phyloP scores from a whole-genome alignment of 2,329 filamentous ascomycete genomes.

The Endocalyx cinctus region DNA sequence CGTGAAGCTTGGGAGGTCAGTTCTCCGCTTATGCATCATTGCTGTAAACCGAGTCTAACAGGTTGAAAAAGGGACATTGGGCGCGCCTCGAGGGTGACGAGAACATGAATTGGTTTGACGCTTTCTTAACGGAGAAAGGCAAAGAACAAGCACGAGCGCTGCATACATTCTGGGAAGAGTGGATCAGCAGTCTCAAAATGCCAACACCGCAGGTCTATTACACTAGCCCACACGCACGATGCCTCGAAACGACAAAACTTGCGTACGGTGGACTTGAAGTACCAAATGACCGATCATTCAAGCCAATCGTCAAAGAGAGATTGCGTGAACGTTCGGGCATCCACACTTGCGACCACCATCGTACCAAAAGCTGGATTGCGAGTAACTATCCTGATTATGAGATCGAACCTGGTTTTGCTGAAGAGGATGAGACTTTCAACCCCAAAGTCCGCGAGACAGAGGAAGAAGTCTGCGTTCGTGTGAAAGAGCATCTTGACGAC shows the following conservation, averaged over 20 bases:
- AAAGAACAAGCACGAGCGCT: slow-evolving; percentile 48
- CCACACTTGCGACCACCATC: slow-evolving; percentile 58
- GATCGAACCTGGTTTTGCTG: slow-evolving; percentile 50
- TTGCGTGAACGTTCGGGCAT: slow-evolving; percentile 55
- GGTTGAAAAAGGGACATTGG: slow-evolving; percentile 21
- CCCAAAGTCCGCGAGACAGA: slow-evolving; percentile 43
- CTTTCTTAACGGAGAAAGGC: slow-evolving; percentile 48
- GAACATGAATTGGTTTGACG: slow-evolving; percentile 34
- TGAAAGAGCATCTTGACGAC: slow-evolving; percentile 39
- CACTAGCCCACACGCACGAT: slow-evolving; percentile 54
- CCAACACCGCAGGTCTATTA: slow-evolving; percentile 51
- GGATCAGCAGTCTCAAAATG: slow-evolving; percentile 40
- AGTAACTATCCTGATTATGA: slow-evolving; percentile 43
- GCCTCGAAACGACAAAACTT: slow-evolving; percentile 50
- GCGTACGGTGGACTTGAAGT: slow-evolving; percentile 41
- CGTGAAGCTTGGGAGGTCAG: slow-evolving; percentile 14
- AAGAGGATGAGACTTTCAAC: slow-evolving; percentile 51
- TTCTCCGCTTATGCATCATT: no score
- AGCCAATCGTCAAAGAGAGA: slow-evolving; percentile 51
- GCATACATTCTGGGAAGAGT: slow-evolving; percentile 45
- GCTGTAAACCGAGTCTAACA: no score
- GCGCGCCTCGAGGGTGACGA: slow-evolving; percentile 35
- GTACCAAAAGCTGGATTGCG: slow-evolving; percentile 42
- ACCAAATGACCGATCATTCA: slow-evolving; percentile 35
- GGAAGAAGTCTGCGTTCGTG: slow-evolving; percentile 39